Percentiles rank a stretch among this genome's conserved stretches.
Conservation (phyloP, 345 rosid species). For the Salix viminalis region DNA sequence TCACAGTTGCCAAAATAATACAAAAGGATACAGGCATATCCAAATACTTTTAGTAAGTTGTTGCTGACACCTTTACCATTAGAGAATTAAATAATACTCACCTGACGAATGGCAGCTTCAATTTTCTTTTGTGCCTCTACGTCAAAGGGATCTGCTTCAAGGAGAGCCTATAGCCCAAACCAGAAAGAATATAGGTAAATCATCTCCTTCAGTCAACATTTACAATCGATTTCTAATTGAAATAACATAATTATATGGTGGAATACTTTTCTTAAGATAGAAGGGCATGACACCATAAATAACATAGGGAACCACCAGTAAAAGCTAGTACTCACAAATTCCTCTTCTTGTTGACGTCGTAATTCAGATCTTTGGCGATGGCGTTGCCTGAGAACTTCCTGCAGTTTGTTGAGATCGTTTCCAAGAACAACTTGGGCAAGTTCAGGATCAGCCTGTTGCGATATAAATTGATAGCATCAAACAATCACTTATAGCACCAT, state of each 20-base stretch:
- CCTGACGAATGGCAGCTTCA: constrained; percentile 98
- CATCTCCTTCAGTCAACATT: neutral
- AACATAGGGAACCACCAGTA: neutral
- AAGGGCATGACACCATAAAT: neutral
- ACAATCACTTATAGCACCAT: neutral
- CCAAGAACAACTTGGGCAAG: constrained; percentile 82
- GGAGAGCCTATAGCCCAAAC: constrained; percentile 56
- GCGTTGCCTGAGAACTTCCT: constrained; percentile 62
- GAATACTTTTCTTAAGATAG: neutral
- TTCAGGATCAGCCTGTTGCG: constrained; percentile 72
- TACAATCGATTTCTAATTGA: neutral
- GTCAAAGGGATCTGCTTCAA: constrained; percentile 93
- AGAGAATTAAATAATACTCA: constrained; percentile 20
- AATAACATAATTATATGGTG: neutral
- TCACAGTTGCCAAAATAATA: neutral
- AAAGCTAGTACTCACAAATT: constrained; percentile 53
- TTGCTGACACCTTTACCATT: neutral
- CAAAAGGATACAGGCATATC: neutral
- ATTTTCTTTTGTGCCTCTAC: constrained; percentile 95
- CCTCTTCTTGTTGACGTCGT: constrained; percentile 71
- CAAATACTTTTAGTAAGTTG: neutral
- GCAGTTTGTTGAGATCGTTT: constrained; percentile 76
- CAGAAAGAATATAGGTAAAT: constrained; percentile 6
- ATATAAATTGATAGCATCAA: neutral
- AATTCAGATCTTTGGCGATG: constrained; percentile 63